Percentiles rank a stretch among this genome's conserved stretches.
These are phyloP conservation scores for Globisporangium perplexum DNA, from an alignment of 352 stramenopile species.

Conservation along the genomic window DNA sequence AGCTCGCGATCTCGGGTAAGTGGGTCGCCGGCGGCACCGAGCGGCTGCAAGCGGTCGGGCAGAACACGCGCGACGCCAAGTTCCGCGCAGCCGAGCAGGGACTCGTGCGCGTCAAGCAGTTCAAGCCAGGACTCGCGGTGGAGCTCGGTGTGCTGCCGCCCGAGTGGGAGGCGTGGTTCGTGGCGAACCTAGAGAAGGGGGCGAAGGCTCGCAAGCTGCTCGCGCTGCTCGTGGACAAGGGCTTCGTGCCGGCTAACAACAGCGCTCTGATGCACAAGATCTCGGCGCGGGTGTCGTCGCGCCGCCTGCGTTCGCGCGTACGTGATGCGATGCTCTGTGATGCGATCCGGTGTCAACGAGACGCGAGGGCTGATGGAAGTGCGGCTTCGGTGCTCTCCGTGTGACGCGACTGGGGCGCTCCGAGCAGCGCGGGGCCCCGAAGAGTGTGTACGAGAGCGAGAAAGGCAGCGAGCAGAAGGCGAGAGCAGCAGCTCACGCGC, in stretches of 20 bases:
- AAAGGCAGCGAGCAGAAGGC: constrained; percentile 7
- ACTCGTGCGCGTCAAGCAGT: constrained; percentile 43
- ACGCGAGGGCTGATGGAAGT: neutral
- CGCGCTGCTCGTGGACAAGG: constrained; percentile 46
- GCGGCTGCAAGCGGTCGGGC: constrained; percentile 34
- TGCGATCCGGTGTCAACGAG: neutral
- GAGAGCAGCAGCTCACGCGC: constrained; percentile 12
- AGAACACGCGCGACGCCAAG: constrained; percentile 66
- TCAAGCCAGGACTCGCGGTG: constrained; percentile 56
- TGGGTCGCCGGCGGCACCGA: constrained; percentile 33
- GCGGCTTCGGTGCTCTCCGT: neutral
- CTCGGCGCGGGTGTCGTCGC: constrained; percentile 43
- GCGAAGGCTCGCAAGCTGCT: constrained; percentile 43
- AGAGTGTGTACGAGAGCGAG: constrained; percentile 29
- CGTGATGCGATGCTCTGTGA: neutral
- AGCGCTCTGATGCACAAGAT: constrained; percentile 57
- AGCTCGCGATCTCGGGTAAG: constrained; percentile 45
- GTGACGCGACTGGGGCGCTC: too few species aligned
- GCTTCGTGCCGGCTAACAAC: constrained; percentile 50
- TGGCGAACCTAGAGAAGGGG: constrained; percentile 55
- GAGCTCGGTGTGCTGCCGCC: constrained; percentile 40
- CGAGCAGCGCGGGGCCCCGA: constrained; percentile 30
- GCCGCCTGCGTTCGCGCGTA: constrained; percentile 40
- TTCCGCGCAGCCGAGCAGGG: constrained; percentile 57
- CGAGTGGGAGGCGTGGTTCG: constrained; percentile 54